Percentiles rank a stretch among this genome's conserved stretches.
These are phyloP conservation scores for Ustilago bromivora DNA, from an alignment of 1,284 basidiomycete species.

Conservation along the genomic window DNA sequence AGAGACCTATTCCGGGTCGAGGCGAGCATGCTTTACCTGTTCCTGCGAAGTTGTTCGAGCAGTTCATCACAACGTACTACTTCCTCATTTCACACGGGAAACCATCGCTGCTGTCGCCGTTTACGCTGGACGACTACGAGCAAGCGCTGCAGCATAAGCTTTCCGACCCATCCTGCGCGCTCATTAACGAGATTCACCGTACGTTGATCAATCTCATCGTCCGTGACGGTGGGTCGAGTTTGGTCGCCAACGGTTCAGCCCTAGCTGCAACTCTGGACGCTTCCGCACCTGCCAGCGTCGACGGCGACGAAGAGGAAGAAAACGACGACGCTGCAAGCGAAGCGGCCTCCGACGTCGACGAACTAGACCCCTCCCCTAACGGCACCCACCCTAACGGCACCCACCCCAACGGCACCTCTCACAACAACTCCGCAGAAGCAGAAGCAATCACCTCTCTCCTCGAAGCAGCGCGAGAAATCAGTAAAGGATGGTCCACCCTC, in stretches of 20 bases:
- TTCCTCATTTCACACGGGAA: slow-evolving; percentile 91
- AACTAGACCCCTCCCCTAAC: slow-evolving; percentile 29
- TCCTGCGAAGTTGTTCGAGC: slow-evolving; percentile 79
- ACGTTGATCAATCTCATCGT: slow-evolving; percentile 85
- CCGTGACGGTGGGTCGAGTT: slow-evolving; percentile 75
- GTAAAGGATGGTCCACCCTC: slow-evolving; percentile 60
- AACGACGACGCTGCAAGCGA: slow-evolving; percentile 40
- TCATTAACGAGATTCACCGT: slow-evolving; percentile 89
- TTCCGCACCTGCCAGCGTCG: slow-evolving; percentile 52
- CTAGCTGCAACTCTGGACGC: slow-evolving; percentile 29
- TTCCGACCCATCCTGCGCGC: slow-evolving; percentile 78
- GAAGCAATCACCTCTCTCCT: slow-evolving; percentile 47
- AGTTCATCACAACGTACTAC: slow-evolving; percentile 89
- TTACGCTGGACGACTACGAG: slow-evolving; percentile 94
- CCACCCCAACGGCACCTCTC: slow-evolving; percentile 18
- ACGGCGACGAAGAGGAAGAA: slow-evolving; percentile 67
- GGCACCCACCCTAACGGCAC: slow-evolving; percentile 22
- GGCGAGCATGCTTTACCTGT: slow-evolving; percentile 84
- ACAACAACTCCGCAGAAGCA: slow-evolving; percentile 27
- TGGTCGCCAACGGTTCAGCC: slow-evolving; percentile 17
- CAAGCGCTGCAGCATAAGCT: slow-evolving; percentile 83
- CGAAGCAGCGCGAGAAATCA: slow-evolving; percentile 46
- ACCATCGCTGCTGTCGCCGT: slow-evolving; percentile 87
- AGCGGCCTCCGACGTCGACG: slow-evolving; percentile 48
- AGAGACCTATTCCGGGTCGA: slow-evolving; percentile 77